phyloP scores from a whole-genome alignment of 352 stramenopile species.

The Vaucheria bursata region DNA sequence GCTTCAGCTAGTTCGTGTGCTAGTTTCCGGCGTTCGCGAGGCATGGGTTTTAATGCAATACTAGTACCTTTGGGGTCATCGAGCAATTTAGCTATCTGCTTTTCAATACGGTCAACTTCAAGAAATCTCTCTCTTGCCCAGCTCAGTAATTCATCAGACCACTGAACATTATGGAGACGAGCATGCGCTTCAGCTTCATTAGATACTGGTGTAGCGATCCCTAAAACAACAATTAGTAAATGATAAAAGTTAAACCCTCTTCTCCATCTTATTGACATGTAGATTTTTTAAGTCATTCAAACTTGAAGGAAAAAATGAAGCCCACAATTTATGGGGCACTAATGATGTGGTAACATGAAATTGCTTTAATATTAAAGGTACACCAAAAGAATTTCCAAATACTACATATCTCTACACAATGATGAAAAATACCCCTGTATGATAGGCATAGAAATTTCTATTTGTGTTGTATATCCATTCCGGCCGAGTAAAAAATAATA shows the following conservation, averaged over 20 bases:
- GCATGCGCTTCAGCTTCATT: not conserved
- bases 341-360: too few species aligned
- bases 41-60: constrained; percentile 37
- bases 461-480: too few species aligned
- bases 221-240: not conserved
- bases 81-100: constrained; percentile 20
- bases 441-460: too few species aligned
- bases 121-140: not conserved
- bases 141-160: not conserved
- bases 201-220: not conserved
- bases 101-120: constrained; percentile 24
- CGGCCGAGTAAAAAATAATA: too few species aligned
- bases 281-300: too few species aligned
- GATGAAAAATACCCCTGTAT: too few species aligned
- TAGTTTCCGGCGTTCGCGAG: constrained; percentile 15
- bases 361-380: too few species aligned
- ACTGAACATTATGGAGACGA: not conserved
- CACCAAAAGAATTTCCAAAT: too few species aligned
- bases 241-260: too few species aligned
- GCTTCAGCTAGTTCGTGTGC: constrained; percentile 23
- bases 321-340: too few species aligned
- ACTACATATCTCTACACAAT: too few species aligned
- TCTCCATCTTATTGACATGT: not conserved
- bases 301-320: too few species aligned
- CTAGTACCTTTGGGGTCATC: constrained; percentile 24